Base-by-base conservation (phyloP, 75 land plant genomes). In the Pseudotsuga menziesii region DNA sequence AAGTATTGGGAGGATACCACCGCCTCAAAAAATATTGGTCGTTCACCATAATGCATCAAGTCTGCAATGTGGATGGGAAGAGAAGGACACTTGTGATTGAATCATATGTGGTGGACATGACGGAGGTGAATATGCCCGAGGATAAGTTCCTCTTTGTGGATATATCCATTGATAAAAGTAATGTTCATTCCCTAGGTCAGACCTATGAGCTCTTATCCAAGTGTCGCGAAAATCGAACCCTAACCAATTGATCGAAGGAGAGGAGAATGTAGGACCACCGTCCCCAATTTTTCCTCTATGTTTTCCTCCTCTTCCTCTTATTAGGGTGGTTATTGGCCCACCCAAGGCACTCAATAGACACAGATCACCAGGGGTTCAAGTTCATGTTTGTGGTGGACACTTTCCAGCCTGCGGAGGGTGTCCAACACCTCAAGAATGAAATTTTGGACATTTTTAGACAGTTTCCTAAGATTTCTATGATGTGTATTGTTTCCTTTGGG, bases 351-450 rank as follows among this genome's bases (percentile, higher is more conserved):
- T 75, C 77, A 15, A 70, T 52, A 22, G 76, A 77, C 14, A 64
- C 78, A 17, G 39, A 60, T 9, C 61, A 77, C n/a, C 56, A 71
- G 70, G 36, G 87, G 80, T 6, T 89, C 91, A 58, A 88, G 87
- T 92, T 92, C 83, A 89, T 97, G 71, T 97, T 97, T 77, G 94
- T 97, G 29, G 86, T 97, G 78, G 99, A 97, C 79, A 77, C 77
- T 4, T 88, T 90, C 63, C 57, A 86, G 59, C 79, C 36, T 52
- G 81, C 78, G 74, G 90, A 84, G 75, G 99, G 91, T 86, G 59
- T 97, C 8, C 56, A 73, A 72, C 89, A 88, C 36, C 59, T 97
- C 39, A 91, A 93, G 83, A 84, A 77, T 44, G 98, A 90, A 82
- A 32, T 97, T 52, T 67, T 82, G 77, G 82, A 78, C 22, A 78